A percentile compares a stretch with the other conserved stretches of the same genome.
phyloP scores from a whole-genome alignment of 1,284 basidiomycete species.

The Cryptococcus sp. region DNA sequence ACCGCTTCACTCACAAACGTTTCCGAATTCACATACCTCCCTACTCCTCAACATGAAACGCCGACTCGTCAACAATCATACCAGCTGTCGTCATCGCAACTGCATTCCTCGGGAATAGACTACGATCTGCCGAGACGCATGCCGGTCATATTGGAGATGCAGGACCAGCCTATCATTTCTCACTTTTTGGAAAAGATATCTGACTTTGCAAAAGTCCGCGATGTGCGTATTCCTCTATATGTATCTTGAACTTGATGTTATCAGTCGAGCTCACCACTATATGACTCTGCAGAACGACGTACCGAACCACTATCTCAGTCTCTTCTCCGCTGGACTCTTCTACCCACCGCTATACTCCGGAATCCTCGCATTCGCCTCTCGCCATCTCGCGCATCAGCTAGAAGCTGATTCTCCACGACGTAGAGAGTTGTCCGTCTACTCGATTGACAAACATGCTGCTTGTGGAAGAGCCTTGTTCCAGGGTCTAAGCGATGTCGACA shows the following conservation, averaged over 20 bases:
- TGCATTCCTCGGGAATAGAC: too few species aligned
- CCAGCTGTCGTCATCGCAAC: too few species aligned
- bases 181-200: slow-evolving; percentile 1
- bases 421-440: background rate
- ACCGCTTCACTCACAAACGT: too few species aligned
- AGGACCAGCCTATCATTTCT: slow-evolving; percentile 5
- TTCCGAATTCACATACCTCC: too few species aligned
- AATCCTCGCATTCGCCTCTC: slow-evolving; percentile 5
- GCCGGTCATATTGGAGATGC: background rate
- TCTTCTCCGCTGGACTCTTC: slow-evolving; percentile 3
- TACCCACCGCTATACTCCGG: slow-evolving; percentile 6
- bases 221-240: background rate
- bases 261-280: background rate
- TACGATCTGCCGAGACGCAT: background rate
- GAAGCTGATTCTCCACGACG: background rate
- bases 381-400: background rate
- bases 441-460: background rate
- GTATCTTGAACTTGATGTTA: background rate
- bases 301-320: slow-evolving; percentile 6
- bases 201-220: slow-evolving; percentile 4
- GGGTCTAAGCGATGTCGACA: background rate
- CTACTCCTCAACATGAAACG: too few species aligned
- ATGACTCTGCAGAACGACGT: background rate
- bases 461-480: background rate
- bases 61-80: too few species aligned